Conservation (phyloP, 2,329 filamentous ascomycete genomes). For the Thielaviopsis populi region DNA sequence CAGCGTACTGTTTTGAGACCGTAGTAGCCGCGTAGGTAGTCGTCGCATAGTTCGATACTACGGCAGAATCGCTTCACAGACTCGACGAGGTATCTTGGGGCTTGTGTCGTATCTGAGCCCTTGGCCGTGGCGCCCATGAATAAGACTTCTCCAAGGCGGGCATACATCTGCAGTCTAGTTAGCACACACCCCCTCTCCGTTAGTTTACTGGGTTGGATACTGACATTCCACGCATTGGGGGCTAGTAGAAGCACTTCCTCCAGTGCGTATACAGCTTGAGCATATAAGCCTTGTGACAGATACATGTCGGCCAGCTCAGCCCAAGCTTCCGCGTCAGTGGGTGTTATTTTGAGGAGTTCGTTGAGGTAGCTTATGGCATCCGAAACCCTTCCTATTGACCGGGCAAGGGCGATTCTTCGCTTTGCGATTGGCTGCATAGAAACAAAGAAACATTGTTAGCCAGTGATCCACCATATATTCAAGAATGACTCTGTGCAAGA, state of each 20-base stretch:
- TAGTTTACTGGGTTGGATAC: constrained; percentile 23
- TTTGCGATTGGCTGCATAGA: constrained; percentile 62
- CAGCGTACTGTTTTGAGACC: constrained; percentile 61
- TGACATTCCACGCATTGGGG: constrained; percentile 90
- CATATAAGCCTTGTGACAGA: constrained; percentile 58
- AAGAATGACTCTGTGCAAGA: constrained; percentile 4
- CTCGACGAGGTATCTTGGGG: constrained; percentile 44
- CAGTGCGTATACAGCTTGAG: constrained; percentile 72
- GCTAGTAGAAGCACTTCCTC: constrained; percentile 79
- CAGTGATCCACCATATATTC: constrained; percentile 20
- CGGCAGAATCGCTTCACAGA: constrained; percentile 75
- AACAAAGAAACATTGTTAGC: constrained; percentile 17
- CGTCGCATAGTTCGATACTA: constrained; percentile 84
- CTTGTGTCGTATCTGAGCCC: constrained; percentile 18
- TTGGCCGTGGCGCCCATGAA: constrained; percentile 49
- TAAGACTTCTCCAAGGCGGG: constrained; percentile 67
- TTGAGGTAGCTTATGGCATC: constrained; percentile 65
- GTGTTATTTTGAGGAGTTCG: constrained; percentile 63
- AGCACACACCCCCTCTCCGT: background rate
- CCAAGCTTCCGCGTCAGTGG: constrained; percentile 89
- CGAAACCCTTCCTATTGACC: constrained; percentile 50
- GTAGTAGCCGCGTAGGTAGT: constrained; percentile 85
- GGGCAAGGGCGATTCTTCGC: constrained; percentile 64
- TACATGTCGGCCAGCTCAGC: constrained; percentile 83
- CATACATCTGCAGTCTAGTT: constrained; percentile 52